Percentiles rank a stretch among this genome's conserved stretches.
phyloP scores from a whole-genome alignment of 768 basidiomycete genomes.

The Lactarius indigo region DNA sequence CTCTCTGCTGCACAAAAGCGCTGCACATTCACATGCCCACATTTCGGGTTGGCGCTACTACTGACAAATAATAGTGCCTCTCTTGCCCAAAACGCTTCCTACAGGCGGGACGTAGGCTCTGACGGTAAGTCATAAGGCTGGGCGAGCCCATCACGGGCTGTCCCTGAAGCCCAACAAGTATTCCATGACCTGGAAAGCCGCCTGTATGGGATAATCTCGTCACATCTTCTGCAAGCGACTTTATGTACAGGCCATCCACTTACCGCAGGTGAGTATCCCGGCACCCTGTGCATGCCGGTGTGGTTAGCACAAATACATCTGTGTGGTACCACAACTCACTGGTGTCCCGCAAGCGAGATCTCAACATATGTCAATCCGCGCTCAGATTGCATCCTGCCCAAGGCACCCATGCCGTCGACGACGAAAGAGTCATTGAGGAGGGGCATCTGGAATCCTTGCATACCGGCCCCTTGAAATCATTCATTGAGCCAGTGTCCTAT shows the following conservation, averaged over 20 bases:
- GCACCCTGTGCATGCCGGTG: conserved; percentile 44
- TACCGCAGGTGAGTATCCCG: conserved; percentile 61
- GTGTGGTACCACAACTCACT: conserved; percentile 41
- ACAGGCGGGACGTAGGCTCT: background rate
- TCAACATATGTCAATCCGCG: conserved; percentile 67
- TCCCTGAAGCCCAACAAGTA: conserved; percentile 62
- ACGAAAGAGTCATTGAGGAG: conserved; percentile 64
- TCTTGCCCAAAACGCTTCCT: background rate
- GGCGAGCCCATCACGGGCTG: conserved; percentile 35
- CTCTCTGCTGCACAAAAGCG: too few relatives aligned
- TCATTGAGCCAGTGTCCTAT: background rate
- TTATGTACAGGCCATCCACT: conserved; percentile 27
- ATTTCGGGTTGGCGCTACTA: too few relatives aligned
- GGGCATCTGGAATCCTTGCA: conserved; percentile 72
- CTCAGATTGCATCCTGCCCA: conserved; percentile 63
- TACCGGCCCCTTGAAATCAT: conserved; percentile 49
- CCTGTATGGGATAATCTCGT: conserved; percentile 34
- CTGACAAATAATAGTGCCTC: background rate
- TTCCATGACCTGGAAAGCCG: conserved; percentile 67
- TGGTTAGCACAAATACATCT: background rate
- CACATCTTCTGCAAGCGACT: background rate
- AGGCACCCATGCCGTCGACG: conserved; percentile 65
- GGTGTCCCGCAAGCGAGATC: conserved; percentile 66
- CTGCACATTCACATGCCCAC: too few relatives aligned
- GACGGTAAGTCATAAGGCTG: too few relatives aligned